Evolutionary conservation across 2,329 filamentous ascomycete genomes (phyloP).

Genomic region (Colletotrichum gigasporum): DNA sequence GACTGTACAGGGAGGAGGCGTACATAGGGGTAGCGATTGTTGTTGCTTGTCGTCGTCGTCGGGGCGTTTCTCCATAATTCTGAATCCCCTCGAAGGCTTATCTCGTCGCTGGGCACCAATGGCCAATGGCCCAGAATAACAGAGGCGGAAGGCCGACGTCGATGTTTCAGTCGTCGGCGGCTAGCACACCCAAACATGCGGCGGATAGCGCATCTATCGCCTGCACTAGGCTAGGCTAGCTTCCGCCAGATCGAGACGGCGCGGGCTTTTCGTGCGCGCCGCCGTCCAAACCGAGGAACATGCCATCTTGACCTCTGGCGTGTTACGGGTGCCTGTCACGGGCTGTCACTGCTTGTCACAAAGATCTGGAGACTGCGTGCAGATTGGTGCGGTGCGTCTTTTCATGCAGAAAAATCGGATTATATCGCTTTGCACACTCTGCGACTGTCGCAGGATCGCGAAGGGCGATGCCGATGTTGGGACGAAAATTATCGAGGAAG

Average conservation of each 20-base stretch:
- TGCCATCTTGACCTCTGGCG: neutral
- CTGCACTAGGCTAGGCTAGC: too few relatives aligned
- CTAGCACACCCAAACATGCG: neutral
- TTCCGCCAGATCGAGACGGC: neutral
- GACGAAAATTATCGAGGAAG: too few relatives aligned
- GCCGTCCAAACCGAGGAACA: neutral
- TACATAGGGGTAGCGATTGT: neutral
- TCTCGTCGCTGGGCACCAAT: neutral
- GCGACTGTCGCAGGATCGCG: neutral
- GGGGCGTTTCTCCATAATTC: slow-evolving; percentile 2
- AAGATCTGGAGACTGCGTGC: slow-evolving; percentile 3
- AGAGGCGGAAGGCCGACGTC: neutral
- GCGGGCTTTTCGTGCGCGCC: too few relatives aligned
- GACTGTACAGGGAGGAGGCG: too few relatives aligned
- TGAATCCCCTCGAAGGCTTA: neutral
- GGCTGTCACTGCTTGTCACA: too few relatives aligned
- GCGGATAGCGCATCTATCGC: too few relatives aligned
- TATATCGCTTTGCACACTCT: neutral
- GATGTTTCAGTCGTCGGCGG: neutral
- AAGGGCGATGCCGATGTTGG: too few relatives aligned
- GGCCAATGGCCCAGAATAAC: neutral
- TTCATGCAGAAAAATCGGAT: too few relatives aligned
- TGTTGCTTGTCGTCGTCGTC: too few relatives aligned
- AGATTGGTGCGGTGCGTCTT: slow-evolving; percentile 1
- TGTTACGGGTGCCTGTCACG: neutral